Percentiles rank a stretch among this genome's conserved stretches.
These are phyloP conservation scores for Arthromyces matolae DNA, from an alignment of 768 basidiomycete species.

Conservation along the genomic window DNA sequence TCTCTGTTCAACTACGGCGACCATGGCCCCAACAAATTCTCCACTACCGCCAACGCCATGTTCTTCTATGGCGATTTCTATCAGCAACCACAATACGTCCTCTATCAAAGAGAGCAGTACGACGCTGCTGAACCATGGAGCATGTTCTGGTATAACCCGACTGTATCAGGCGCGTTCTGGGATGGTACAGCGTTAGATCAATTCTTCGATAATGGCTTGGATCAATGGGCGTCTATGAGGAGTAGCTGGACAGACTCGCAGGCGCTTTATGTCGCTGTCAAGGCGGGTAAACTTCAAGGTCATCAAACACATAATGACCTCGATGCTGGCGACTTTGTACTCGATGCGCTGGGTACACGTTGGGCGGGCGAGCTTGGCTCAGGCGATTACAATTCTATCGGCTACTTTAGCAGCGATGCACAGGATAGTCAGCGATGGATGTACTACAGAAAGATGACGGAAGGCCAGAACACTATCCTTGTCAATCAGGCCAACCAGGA, in stretches of 20 bases:
- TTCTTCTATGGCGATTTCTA: slow-evolving; percentile 72
- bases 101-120: slow-evolving; percentile 87
- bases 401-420: slow-evolving; percentile 74
- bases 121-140: slow-evolving; percentile 83
- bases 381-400: slow-evolving; percentile 67
- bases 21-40: slow-evolving; percentile 92
- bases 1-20: slow-evolving; percentile 83
- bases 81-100: slow-evolving; percentile 66
- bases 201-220: slow-evolving; percentile 66
- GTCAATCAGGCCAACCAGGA: slow-evolving; percentile 77
- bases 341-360: slow-evolving; percentile 89
- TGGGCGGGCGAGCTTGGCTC: slow-evolving; percentile 96
- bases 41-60: slow-evolving; percentile 87
- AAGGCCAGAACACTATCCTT: slow-evolving; percentile 94
- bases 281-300: slow-evolving; percentile 73
- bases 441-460: slow-evolving; percentile 95
- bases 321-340: slow-evolving; percentile 91
- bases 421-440: slow-evolving; percentile 76
- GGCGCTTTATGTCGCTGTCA: slow-evolving; percentile 86
- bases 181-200: slow-evolving; percentile 77
- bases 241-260: slow-evolving; percentile 88
- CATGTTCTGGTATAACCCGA: slow-evolving; percentile 93
- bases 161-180: slow-evolving; percentile 88
- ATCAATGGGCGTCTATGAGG: slow-evolving; percentile 90
- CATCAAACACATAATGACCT: slow-evolving; percentile 96